phyloP scores from a whole-genome alignment of 306 rosid genomes.

The Arachis stenosperma region DNA sequence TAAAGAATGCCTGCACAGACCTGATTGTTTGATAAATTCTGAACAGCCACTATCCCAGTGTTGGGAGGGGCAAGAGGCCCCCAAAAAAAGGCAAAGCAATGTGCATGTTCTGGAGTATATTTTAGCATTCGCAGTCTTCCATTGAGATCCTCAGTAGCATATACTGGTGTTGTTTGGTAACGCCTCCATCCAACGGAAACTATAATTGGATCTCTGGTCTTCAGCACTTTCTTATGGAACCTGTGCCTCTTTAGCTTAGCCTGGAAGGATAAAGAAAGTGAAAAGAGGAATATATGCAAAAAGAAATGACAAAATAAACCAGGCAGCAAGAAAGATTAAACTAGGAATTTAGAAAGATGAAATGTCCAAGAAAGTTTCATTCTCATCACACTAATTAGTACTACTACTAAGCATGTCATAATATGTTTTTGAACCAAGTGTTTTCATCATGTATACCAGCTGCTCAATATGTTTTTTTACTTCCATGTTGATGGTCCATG shows the following conservation, averaged over 20 bases:
- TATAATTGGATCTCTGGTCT: conserved; percentile 87
- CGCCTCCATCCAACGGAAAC: conserved; percentile 98
- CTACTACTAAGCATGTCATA: conserved; percentile 7
- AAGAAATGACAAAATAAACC: neutral
- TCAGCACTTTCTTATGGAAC: conserved; percentile 91
- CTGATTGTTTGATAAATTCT: conserved; percentile 84
- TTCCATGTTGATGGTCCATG: conserved; percentile 16
- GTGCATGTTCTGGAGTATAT: conserved; percentile 96
- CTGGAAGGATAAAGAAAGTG: conserved; percentile 49
- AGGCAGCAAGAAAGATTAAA: neutral
- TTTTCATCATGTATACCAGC: conserved; percentile 21
- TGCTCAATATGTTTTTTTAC: neutral
- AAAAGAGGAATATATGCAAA: neutral
- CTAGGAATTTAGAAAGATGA: conserved; percentile 9
- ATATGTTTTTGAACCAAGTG: conserved; percentile 25
- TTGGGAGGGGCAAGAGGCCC: conserved; percentile 96
- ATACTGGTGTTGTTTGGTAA: conserved; percentile 89
- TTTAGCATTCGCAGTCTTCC: conserved; percentile 96
- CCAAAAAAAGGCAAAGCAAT: conserved; percentile 92
- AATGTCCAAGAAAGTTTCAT: neutral
- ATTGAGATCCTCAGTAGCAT: conserved; percentile 81
- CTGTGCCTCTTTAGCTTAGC: conserved; percentile 89
- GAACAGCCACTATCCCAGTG: conserved; percentile 87
- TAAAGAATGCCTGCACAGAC: conserved; percentile 37
- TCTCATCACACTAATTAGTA: conserved; percentile 6